Conservation (phyloP, 139 green algal genomes). For the Auxenochlorella pyrenoidosa region DNA sequence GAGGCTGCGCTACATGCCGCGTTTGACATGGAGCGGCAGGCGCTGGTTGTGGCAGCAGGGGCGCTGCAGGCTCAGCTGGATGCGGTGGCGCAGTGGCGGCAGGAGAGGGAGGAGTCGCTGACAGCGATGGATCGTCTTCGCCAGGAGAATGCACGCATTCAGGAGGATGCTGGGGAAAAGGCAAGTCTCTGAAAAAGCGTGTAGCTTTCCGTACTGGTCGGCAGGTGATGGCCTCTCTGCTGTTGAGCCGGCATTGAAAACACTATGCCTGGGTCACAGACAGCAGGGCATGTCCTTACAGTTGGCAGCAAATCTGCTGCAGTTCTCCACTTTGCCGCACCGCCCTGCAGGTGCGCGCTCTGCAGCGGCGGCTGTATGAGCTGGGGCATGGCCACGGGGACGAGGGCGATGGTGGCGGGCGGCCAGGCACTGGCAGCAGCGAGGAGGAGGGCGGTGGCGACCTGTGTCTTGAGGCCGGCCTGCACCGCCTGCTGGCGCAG, state of each 20-base stretch:
- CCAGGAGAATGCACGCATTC: not conserved
- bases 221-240: no score
- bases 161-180: slow-evolving; percentile 5
- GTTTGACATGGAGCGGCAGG: not conserved
- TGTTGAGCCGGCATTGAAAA: no score
- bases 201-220: no score
- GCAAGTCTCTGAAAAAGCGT: not conserved
- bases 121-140: not conserved
- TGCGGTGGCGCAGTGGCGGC: not conserved
- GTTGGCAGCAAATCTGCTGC: no score
- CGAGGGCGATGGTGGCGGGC: not conserved
- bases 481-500: slow-evolving; percentile 25
- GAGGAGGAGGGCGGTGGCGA: not conserved
- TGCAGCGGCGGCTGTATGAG: slow-evolving; percentile 70
- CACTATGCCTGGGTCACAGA: no score
- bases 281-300: no score
- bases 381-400: slow-evolving; percentile 65
- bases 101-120: not conserved
- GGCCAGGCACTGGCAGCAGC: not conserved
- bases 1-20: slow-evolving; percentile 41
- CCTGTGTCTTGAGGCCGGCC: not conserved
- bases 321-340: not conserved
- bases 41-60: not conserved
- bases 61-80: slow-evolving; percentile 16
- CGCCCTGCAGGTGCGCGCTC: slow-evolving; percentile 55